These are phyloP conservation scores for Trypanosoma cruzi DNA, from an alignment of 208 protist genomes.

Conservation along the genomic window DNA sequence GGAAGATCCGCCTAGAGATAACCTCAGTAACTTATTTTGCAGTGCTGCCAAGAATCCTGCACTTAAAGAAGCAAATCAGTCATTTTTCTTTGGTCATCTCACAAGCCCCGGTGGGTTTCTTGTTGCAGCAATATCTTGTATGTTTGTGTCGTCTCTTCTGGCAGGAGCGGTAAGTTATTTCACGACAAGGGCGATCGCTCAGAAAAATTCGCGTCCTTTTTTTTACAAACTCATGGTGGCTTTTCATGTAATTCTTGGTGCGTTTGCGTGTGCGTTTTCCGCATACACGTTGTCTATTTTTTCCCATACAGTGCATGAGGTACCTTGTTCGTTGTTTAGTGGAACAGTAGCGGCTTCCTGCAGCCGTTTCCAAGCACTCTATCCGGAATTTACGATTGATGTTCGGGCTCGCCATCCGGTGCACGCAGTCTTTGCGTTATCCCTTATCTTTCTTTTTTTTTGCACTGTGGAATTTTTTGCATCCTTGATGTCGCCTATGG, in stretches of 20 bases:
- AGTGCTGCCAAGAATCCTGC: conserved; percentile 5
- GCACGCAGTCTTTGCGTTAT: conserved; percentile 30
- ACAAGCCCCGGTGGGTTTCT: conserved; percentile 17
- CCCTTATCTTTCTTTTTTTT: conserved; percentile 40
- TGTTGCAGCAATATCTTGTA: conserved; percentile 48
- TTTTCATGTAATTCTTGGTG: conserved; percentile 41
- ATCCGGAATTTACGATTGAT: conserved; percentile 19
- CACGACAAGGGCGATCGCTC: conserved; percentile 51
- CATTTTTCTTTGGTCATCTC: conserved; percentile 22
- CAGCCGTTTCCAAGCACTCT: conserved; percentile 17
- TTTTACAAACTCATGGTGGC: conserved; percentile 56
- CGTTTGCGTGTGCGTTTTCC: conserved; percentile 45
- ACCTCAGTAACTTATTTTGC: conserved; percentile 8
- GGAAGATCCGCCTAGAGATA: not conserved
- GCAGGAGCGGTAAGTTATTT: conserved; percentile 56
- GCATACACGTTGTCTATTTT: conserved; percentile 51
- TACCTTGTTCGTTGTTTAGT: conserved; percentile 35
- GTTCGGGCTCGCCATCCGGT: not conserved
- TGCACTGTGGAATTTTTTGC: conserved; percentile 41
- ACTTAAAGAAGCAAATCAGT: not conserved
- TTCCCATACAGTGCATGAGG: conserved; percentile 10
- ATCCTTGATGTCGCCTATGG: conserved; percentile 44
- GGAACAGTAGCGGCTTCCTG: conserved; percentile 24
- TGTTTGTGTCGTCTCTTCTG: conserved; percentile 37
- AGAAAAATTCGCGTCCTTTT: conserved; percentile 34